Conservation (phyloP, 495 filamentous ascomycete genomes). For the Neurospora sp. region DNA sequence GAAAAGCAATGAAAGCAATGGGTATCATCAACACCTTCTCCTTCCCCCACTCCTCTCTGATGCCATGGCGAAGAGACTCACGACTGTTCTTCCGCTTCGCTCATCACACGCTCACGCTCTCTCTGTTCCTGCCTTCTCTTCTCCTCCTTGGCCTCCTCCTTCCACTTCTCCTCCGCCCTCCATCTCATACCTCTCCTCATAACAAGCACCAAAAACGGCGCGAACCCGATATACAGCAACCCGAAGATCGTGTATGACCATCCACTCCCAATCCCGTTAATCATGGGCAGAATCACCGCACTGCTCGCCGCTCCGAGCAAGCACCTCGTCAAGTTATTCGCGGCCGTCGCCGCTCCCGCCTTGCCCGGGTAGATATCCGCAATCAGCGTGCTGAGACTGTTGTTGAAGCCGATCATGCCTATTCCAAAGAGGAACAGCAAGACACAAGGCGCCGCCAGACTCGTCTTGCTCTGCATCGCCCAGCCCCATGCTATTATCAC, state of each 20-base stretch:
- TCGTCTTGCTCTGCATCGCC: conserved; percentile 34
- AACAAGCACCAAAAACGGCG: conserved; percentile 40
- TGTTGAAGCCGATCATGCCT: conserved; percentile 39
- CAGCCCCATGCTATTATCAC: conserved; percentile 47
- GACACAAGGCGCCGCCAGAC: conserved; percentile 22
- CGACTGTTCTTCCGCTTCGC: not conserved
- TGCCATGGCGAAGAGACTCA: not conserved
- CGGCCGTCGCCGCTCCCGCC: conserved; percentile 56
- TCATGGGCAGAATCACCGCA: conserved; percentile 56
- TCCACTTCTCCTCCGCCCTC: conserved; percentile 15
- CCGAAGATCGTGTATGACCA: conserved; percentile 64
- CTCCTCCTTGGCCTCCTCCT: not conserved
- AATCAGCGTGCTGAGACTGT: conserved; percentile 43
- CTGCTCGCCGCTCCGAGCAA: conserved; percentile 57
- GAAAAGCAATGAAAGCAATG: not conserved
- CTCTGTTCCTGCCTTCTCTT: not conserved
- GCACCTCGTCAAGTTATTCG: conserved; percentile 61
- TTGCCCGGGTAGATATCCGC: conserved; percentile 54
- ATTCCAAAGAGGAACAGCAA: conserved; percentile 47
- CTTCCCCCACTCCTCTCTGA: not conserved
- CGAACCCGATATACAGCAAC: conserved; percentile 39
- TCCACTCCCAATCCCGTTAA: conserved; percentile 52
- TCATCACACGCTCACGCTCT: not conserved
- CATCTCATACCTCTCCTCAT: conserved; percentile 31
- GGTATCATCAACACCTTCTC: not conserved